Conservation (phyloP, 2,329 filamentous ascomycete genomes). For the Fusarium sp. region DNA sequence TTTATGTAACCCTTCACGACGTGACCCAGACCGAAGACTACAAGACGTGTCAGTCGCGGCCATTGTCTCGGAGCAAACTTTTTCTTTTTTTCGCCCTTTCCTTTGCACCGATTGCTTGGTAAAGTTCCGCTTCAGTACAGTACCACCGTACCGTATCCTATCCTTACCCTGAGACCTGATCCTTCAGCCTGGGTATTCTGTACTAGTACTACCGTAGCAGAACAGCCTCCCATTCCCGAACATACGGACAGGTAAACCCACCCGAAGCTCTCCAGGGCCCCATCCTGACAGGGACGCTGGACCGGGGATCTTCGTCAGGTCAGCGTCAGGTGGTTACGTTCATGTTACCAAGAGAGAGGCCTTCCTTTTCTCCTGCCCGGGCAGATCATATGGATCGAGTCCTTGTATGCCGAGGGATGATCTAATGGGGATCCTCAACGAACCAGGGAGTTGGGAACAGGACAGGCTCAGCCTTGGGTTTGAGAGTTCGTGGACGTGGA, state of each 20-base stretch:
- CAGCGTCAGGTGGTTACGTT: slow-evolving; percentile 8
- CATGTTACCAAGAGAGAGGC: slow-evolving; percentile 18
- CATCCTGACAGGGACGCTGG: slow-evolving; percentile 26
- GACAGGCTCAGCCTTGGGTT: not conserved
- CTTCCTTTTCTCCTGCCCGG: slow-evolving; percentile 9
- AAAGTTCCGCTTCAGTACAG: slow-evolving; percentile 15
- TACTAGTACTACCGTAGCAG: not conserved
- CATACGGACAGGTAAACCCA: slow-evolving; percentile 16
- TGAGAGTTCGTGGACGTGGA: not conserved
- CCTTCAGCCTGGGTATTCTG: slow-evolving; percentile 23
- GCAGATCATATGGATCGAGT: slow-evolving; percentile 22
- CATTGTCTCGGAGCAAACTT: slow-evolving; percentile 30
- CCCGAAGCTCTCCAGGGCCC: slow-evolving; percentile 23
- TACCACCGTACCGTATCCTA: slow-evolving; percentile 1
- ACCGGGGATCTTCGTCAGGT: slow-evolving; percentile 27
- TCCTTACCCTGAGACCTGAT: slow-evolving; percentile 18
- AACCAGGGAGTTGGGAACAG: not conserved
- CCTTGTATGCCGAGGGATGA: not conserved
- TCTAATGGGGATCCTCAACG: not conserved
- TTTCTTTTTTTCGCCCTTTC: not conserved
- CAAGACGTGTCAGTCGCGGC: not conserved
- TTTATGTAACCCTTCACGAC: slow-evolving; percentile 13
- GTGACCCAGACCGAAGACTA: not conserved
- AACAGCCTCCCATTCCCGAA: slow-evolving; percentile 8
- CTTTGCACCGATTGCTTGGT: slow-evolving; percentile 7